Evolutionary conservation across 2,329 filamentous ascomycete genomes (phyloP), one percentile per base, ranked within the genome.

Genomic region (Coniochaeta sp.): DNA sequence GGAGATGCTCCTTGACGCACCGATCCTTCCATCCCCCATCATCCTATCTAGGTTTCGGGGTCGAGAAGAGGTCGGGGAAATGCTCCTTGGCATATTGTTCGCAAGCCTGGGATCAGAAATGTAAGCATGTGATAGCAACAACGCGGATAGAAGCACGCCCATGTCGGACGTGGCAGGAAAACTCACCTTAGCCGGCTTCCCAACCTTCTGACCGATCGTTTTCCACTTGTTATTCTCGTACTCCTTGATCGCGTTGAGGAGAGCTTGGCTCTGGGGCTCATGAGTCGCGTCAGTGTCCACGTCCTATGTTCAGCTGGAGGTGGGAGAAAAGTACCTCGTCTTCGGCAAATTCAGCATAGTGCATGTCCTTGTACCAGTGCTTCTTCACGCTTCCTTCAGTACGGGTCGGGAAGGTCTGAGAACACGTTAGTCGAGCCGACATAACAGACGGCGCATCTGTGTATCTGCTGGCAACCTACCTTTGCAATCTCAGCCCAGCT

Each of bases 311-410:
- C 22, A 30, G 12, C 24, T 30, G 2, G 22, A 16, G 24, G n/a
- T 16, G 24, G 47, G 6, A 52, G 16, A 28, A 6, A 8, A 22
- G 73, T 83, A 96, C 91, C 86, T 97, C 95, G 71, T 98, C 92
- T 79, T 97, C 93, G 57, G 91, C 93, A 73, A 99, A 98, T 72
- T 98, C 95, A 65, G 95, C 95, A 73, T 98, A 98, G 73, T 99
- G 95, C 95, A 99, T 99, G 69, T 99, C 95, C 90, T 98, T 98
- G 76, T 99, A 98, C 93, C 95, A 99, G 74, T 99, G 95, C 77
- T 98, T 99, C 82, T 98, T 99, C 24, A 99, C 95, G 70, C 93
- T 97, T 8, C 95, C 95, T 77, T 99, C 95, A 47, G 95, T 99
- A 69, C 95, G 84, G 26, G 86, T 88, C 12, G 95, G 93, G 72